A percentile compares a stretch with the other conserved stretches of the same genome.
Evolutionary conservation across 306 rosid species (phyloP).

Genomic region (Vigna reflexopilosa): DNA sequence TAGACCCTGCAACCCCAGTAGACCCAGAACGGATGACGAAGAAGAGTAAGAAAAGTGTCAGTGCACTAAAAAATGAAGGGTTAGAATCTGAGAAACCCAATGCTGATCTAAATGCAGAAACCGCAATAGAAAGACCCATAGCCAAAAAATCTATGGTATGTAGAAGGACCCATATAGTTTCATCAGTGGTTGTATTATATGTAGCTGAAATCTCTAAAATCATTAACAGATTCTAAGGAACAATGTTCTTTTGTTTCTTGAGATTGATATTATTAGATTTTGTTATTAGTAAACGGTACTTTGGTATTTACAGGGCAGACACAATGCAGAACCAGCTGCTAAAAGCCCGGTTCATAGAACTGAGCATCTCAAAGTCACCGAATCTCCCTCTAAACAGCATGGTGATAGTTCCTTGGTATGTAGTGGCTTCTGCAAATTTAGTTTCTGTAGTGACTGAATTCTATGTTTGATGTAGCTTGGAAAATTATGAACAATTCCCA

Average conservation of each 20-base stretch:
- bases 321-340: background rate
- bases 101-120: slow-evolving; percentile 24
- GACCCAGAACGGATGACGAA: slow-evolving; percentile 8
- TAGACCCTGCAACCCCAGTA: slow-evolving; percentile 47
- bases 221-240: background rate
- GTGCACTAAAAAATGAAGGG: background rate
- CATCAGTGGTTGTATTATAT: no score
- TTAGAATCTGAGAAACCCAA: background rate
- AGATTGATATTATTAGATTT: slow-evolving; percentile 19
- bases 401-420: slow-evolving; percentile 40
- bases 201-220: no score
- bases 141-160: no score
- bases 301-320: slow-evolving; percentile 50
- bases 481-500: background rate
- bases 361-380: slow-evolving; percentile 33
- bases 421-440: slow-evolving; percentile 23
- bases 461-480: background rate
- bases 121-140: no score
- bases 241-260: slow-evolving; percentile 1
- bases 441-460: slow-evolving; percentile 4
- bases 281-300: slow-evolving; percentile 10
- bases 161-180: no score
- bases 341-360: background rate
- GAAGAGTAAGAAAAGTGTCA: slow-evolving; percentile 4
- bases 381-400: background rate